A percentile compares a stretch with the other conserved stretches of the same genome.
These are phyloP conservation scores for Chaetomium cochliodes DNA, from an alignment of 495 filamentous ascomycete genomes.

Conservation along the genomic window DNA sequence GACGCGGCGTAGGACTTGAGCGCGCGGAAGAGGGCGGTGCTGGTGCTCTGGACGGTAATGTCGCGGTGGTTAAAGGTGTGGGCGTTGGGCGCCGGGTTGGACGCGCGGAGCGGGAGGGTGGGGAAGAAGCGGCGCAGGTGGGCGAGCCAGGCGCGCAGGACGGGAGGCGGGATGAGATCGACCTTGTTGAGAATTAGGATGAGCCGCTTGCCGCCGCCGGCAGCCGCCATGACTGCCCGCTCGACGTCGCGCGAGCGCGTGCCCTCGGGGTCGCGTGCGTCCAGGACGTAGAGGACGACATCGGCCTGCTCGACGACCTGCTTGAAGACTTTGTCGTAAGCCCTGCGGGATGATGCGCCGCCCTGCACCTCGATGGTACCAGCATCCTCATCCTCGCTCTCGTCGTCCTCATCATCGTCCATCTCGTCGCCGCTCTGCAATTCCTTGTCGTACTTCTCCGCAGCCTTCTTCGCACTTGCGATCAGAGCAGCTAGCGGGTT, in stretches of 20 bases:
- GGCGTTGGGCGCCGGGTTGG: slow-evolving; percentile 77
- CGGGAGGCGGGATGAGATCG: slow-evolving; percentile 78
- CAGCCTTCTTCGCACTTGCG: slow-evolving; percentile 83
- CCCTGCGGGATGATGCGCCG: slow-evolving; percentile 71
- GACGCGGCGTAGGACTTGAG: slow-evolving; percentile 86
- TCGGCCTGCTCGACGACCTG: slow-evolving; percentile 85
- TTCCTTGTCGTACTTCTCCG: slow-evolving; percentile 72
- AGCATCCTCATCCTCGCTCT: slow-evolving; percentile 49
- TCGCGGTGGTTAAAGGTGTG: slow-evolving; percentile 91
- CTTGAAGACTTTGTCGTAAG: slow-evolving; percentile 96
- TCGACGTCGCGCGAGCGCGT: slow-evolving; percentile 90
- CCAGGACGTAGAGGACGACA: slow-evolving; percentile 90
- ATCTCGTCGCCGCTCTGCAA: slow-evolving; percentile 57
- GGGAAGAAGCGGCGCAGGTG: slow-evolving; percentile 90
- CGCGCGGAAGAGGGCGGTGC: slow-evolving; percentile 80
- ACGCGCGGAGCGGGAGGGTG: slow-evolving; percentile 86
- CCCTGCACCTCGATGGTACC: slow-evolving; percentile 39
- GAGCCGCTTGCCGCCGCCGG: slow-evolving; percentile 77
- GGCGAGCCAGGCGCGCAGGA: slow-evolving; percentile 78
- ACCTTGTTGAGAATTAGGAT: slow-evolving; percentile 98
- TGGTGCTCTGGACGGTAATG: slow-evolving; percentile 81
- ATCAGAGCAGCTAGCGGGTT: slow-evolving; percentile 92
- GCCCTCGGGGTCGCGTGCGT: slow-evolving; percentile 88
- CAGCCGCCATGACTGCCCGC: slow-evolving; percentile 81
- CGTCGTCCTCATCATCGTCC: slow-evolving; percentile 56